Evolutionary conservation across 345 rosid species (phyloP).

Genomic region (Dipteronia dyeriana): DNA sequence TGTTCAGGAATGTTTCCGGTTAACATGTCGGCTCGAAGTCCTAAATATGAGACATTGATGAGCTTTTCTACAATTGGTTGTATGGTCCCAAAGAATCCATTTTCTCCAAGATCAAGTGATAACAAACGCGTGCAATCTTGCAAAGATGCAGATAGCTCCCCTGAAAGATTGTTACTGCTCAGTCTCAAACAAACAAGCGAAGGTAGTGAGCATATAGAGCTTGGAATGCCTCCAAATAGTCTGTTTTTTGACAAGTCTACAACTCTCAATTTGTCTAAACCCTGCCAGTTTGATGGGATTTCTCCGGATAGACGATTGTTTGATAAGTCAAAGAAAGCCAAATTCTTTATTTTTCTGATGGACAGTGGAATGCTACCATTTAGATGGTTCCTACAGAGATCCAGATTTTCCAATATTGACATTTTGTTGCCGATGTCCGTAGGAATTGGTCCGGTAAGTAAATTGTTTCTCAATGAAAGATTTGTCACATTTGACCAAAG

Average conservation of each 20-base stretch:
- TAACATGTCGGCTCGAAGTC: constrained; percentile 8
- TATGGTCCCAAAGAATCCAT: constrained; percentile 28
- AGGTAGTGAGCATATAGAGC: constrained; percentile 1
- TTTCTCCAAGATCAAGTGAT: constrained; percentile 31
- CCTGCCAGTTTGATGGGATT: constrained; percentile 16
- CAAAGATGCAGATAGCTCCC: constrained; percentile 17
- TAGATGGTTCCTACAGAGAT: constrained; percentile 27
- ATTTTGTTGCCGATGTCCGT: background rate
- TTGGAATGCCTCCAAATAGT: constrained; percentile 27
- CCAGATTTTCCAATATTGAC: background rate
- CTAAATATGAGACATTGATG: background rate
- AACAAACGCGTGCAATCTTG: constrained; percentile 7
- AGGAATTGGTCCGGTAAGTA: constrained; percentile 23
- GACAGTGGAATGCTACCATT: constrained; percentile 27
- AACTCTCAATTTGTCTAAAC: background rate
- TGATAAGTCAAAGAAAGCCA: constrained; percentile 22
- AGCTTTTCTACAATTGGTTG: background rate
- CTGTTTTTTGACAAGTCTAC: constrained; percentile 26
- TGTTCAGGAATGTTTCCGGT: background rate
- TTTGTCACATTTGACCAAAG: constrained; percentile 13
- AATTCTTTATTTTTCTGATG: constrained; percentile 8
- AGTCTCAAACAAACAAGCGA: background rate
- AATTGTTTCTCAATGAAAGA: constrained; percentile 21
- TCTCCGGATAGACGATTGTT: constrained; percentile 20
- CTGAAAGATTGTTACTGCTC: constrained; percentile 13